These are phyloP conservation scores for Colletotrichum neosansevieriae DNA, from an alignment of 2,329 filamentous ascomycete genomes.

Conservation along the genomic window DNA sequence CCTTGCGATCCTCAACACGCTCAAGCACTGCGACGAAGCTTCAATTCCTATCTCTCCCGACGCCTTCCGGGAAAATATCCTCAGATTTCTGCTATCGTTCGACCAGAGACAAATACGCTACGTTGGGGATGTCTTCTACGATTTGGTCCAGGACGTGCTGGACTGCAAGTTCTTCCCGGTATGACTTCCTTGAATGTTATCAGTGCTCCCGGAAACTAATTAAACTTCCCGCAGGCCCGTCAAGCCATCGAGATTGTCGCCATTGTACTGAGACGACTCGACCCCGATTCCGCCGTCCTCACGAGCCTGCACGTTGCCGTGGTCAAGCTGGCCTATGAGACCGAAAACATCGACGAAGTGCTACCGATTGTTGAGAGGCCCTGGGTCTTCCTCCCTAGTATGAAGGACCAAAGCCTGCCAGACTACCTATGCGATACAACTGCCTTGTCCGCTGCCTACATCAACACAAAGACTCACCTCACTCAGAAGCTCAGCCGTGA, in stretches of 20 bases:
- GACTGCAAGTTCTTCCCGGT: conserved; percentile 58
- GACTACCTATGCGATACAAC: conserved; percentile 59
- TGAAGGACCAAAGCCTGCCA: conserved; percentile 50
- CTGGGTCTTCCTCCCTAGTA: conserved; percentile 74
- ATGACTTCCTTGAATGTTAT: conserved; percentile 39
- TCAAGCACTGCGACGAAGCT: conserved; percentile 45
- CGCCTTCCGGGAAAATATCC: conserved; percentile 55
- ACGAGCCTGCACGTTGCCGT: conserved; percentile 73
- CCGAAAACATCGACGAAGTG: conserved; percentile 64
- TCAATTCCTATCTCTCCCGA: conserved; percentile 24
- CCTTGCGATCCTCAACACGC: conserved; percentile 59
- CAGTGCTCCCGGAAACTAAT: conserved; percentile 21
- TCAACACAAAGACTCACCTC: conserved; percentile 70
- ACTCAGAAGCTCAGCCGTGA: conserved; percentile 64
- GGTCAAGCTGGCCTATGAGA: conserved; percentile 69
- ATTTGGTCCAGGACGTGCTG: conserved; percentile 57
- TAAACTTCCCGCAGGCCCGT: conserved; percentile 52
- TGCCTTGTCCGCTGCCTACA: conserved; percentile 65
- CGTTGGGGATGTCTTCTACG: conserved; percentile 56
- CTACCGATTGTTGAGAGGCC: conserved; percentile 73
- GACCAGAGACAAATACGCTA: conserved; percentile 66
- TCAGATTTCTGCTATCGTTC: conserved; percentile 61
- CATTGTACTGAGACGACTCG: conserved; percentile 72
- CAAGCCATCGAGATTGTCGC: conserved; percentile 60
- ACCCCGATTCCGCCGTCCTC: conserved; percentile 74